Evolutionary conservation across 768 basidiomycete species (phyloP), one percentile per base, ranked within the genome.

Genomic region (Paxillus involutus): DNA sequence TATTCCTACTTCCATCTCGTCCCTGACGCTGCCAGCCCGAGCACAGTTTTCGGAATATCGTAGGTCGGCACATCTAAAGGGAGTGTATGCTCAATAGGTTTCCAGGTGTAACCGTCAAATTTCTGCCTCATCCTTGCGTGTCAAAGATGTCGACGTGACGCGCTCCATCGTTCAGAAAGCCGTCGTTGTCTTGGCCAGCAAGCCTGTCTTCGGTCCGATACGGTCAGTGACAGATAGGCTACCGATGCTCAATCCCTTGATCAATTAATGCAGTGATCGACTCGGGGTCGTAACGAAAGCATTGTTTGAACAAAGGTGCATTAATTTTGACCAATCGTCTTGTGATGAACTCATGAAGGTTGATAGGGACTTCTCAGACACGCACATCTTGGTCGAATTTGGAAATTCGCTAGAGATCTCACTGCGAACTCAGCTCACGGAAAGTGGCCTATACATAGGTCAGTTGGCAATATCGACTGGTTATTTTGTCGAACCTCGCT

Each of bases 141-240:
- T 89, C 44, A 89, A 87, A 65, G 80, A 84, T 37, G 76, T 82
- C 2, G 95, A 97, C 58, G 91, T 98, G 16, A 98, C 97, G 5
- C 85, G 97, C 14, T 93, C 90, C 5, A 98, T 88, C 9, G 97
- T 99, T 0, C 97, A 99, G 71, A 99, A 98, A 68, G 95, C 97
- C 0, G 91, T 99, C 3, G 93, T 98, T 0, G 91, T 99, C 3
- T 77, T 99, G 35, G 94, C 93, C 4, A 83, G 88, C 12, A 90
- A 91, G 65, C 93, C 94, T 0, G 82, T 95, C 2, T 96, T 96
- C 64, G 97, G 97, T 12, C 93, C 94, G 10, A 92, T 98, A 71
- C 84, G 95, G 88, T 89, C 41, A 36, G 73, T 61, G 26, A 10
- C 5, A 13, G 19, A 40, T 30, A 35, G 2, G 2, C 17, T 52